Evolutionary conservation across 345 rosid species (phyloP).

Genomic region (Rhizophora mangle): DNA sequence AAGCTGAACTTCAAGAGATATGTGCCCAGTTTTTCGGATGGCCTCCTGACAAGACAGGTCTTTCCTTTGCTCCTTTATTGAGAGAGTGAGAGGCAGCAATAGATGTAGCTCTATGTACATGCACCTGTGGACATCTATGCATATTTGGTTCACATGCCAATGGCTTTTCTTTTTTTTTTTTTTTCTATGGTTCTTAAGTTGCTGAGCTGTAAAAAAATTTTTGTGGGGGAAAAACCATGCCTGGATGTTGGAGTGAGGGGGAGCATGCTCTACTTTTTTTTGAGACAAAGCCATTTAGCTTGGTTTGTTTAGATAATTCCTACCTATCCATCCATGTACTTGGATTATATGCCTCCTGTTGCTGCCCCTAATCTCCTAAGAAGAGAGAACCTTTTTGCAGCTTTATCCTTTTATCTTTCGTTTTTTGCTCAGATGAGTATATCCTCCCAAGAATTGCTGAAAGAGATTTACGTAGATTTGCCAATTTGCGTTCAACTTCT

Average conservation of each 20-base stretch:
- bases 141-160: background rate
- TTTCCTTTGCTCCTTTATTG: conserved; percentile 1
- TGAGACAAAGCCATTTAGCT: background rate
- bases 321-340: background rate
- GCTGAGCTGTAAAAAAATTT: background rate
- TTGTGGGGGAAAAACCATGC: background rate
- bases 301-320: background rate
- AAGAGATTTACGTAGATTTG: conserved; percentile 68
- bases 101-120: background rate
- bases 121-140: too few species aligned
- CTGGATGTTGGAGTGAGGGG: background rate
- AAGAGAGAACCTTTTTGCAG: background rate
- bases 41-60: conserved; percentile 90
- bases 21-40: conserved; percentile 71
- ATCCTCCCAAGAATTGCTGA: conserved; percentile 92
- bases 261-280: background rate
- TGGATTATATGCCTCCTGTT: background rate
- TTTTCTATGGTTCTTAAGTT: background rate
- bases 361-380: background rate
- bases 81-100: background rate
- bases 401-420: background rate
- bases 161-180: background rate
- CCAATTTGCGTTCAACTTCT: conserved; percentile 53
- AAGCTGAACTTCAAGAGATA: conserved; percentile 48
- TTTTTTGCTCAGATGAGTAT: conserved; percentile 58